These are phyloP conservation scores for Nitzschia putrida DNA, from an alignment of 108 stramenopile species.

Conservation along the genomic window DNA sequence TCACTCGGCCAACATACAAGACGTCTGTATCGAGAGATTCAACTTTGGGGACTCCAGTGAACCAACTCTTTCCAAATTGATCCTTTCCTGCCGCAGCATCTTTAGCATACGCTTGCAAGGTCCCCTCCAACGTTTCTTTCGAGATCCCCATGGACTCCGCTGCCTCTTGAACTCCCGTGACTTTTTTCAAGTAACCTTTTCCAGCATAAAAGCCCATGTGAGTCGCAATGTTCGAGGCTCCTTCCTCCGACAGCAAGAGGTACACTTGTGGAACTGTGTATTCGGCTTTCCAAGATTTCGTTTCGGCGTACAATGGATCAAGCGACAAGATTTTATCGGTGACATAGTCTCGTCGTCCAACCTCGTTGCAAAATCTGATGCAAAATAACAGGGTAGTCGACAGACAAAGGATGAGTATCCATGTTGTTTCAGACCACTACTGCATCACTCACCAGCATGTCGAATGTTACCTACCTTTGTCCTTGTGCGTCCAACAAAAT, in stretches of 20 bases:
- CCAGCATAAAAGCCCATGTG: conserved; percentile 74
- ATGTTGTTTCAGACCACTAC: no score
- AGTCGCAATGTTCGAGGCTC: conserved; percentile 56
- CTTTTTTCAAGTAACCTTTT: conserved; percentile 55
- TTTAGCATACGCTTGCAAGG: conserved; percentile 56
- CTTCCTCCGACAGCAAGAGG: conserved; percentile 60
- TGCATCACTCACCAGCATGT: no score
- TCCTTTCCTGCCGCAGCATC: conserved; percentile 51
- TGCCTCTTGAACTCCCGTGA: conserved; percentile 56
- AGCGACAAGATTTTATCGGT: conserved; percentile 30
- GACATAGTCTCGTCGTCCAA: conserved; percentile 48
- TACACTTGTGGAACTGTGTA: conserved; percentile 60
- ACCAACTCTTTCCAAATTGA: conserved; percentile 62
- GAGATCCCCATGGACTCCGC: conserved; percentile 63
- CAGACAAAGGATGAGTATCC: no score
- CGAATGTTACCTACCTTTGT: conserved; percentile 11
- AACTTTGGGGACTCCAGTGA: conserved; percentile 7
- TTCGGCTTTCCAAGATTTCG: conserved; percentile 48
- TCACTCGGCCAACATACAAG: conserved; percentile 64
- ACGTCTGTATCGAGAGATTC: conserved; percentile 42
- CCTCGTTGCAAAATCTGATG: conserved; percentile 64
- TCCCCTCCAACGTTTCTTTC: conserved; percentile 36
- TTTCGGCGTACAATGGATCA: conserved; percentile 25
- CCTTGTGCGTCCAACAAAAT: conserved; percentile 51
- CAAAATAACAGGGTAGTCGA: no score